Conservation (phyloP, 129 eudicot species). For the Erigeron canadensis region DNA sequence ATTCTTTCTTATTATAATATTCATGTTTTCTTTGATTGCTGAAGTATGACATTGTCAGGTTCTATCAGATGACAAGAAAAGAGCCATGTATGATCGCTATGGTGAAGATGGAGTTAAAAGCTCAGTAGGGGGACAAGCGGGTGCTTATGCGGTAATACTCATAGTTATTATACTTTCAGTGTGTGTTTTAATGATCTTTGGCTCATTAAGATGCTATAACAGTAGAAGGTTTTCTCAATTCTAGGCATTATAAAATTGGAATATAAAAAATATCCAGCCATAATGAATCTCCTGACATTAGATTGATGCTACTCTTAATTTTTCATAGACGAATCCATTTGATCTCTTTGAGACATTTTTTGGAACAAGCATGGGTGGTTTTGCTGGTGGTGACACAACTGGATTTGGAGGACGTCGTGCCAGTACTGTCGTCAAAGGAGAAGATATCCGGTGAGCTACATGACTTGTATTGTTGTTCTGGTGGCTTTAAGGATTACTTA, state of each 20-base stretch:
- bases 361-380: constrained; percentile 86
- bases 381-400: constrained; percentile 66
- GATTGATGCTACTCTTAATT: not conserved
- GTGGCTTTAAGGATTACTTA: no score
- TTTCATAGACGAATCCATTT: constrained; percentile 78
- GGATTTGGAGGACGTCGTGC: constrained; percentile 85
- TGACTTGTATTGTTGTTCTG: not conserved
- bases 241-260: not conserved
- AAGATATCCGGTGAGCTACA: constrained; percentile 86
- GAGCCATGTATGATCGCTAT: constrained; percentile 91
- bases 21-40: constrained; percentile 33
- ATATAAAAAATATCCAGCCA: not conserved
- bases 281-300: not conserved
- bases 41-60: constrained; percentile 79
- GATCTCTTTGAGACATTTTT: constrained; percentile 96
- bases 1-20: not conserved
- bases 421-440: constrained; percentile 79
- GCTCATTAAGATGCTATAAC: constrained; percentile 6
- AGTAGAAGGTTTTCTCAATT: not conserved
- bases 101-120: constrained; percentile 97
- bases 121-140: constrained; percentile 71
- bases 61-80: constrained; percentile 95
- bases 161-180: not conserved
- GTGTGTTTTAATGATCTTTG: not conserved
- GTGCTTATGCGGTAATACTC: constrained; percentile 84